Base-by-base conservation (phyloP, 345 rosid species). In the Gossypioides kirkii region DNA sequence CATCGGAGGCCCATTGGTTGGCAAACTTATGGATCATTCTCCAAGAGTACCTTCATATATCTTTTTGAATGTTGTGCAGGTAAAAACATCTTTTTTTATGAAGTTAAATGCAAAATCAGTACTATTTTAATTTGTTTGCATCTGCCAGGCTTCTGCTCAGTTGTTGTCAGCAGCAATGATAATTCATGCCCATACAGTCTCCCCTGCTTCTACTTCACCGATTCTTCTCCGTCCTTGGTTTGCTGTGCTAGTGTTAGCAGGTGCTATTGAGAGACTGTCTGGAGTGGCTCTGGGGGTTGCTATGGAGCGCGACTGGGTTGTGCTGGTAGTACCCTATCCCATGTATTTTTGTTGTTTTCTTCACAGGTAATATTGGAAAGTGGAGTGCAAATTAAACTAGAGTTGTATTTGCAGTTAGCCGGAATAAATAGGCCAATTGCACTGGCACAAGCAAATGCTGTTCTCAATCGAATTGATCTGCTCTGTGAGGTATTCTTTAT, bases 271-370 rank as follows among this genome's bases (percentile, higher is more conserved):
- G 79, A 86, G 91, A 74, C 81, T 94, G 60, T 86, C 91, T 61
- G 98, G 98, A 46, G 82, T 92, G 61, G 97, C 98, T 45, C 75
- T 88, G 22, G 98, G 98, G 32, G 97, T 94, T 56, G 91, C 97
- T 65, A 81, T 87, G 83, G 98, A 94, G 77, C 91, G 98, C 65
- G 98, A 94, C 69, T 94, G 98, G 98, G 90, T 92, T 76, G 98
- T 95, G 64, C 87, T 89, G 97, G 99, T 94, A 87, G 60, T 72
- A 28, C 80, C 46, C 69, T 66, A 43, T 45, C 74, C 58, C 28
- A 8, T 49, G 6, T 43, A 25, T 63, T 16, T 65, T 47, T 16
- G 17, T 68, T 67, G 61, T 45, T 77, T 78, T 66, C 54, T 74
- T 32, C 60, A 64, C 77, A 65, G 10, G 11, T 3, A 53, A 25